Percentiles rank a stretch among this genome's conserved stretches.
Evolutionary conservation across 1,284 basidiomycete genomes (phyloP).

Genomic region (Trichosporon sp.): DNA sequence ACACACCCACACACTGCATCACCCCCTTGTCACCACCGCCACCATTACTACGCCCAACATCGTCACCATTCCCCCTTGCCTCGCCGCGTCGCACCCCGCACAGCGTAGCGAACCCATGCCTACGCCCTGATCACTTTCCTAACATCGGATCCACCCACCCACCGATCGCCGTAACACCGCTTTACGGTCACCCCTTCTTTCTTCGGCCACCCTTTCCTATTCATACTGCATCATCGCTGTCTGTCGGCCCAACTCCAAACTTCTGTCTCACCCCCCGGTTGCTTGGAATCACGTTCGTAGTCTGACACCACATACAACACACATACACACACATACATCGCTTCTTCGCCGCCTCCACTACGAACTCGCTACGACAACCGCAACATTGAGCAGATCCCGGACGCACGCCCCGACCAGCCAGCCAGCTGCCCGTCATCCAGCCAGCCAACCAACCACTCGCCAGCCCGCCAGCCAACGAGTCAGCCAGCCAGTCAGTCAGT

Average conservation of each 20-base stretch:
- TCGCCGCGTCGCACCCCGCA: no score
- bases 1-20: neutral
- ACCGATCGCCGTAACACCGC: neutral
- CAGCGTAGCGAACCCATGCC: no score
- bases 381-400: neutral
- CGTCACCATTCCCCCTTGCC: no score
- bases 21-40: no score
- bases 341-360: neutral
- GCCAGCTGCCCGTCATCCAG: no score
- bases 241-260: neutral
- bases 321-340: no score
- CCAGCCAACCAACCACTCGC: neutral
- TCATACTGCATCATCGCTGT: neutral
- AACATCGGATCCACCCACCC: neutral
- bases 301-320: neutral
- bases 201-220: neutral
- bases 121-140: neutral
- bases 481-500: neutral
- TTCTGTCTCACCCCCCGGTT: neutral
- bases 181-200: neutral
- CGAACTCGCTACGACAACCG: neutral
- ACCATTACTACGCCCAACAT: no score
- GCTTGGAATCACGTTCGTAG: neutral
- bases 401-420: neutral
- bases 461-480: neutral